These are phyloP conservation scores for Mortierella sp. DNA, from an alignment of 371 early-diverging fungal genomes.

Conservation along the genomic window DNA sequence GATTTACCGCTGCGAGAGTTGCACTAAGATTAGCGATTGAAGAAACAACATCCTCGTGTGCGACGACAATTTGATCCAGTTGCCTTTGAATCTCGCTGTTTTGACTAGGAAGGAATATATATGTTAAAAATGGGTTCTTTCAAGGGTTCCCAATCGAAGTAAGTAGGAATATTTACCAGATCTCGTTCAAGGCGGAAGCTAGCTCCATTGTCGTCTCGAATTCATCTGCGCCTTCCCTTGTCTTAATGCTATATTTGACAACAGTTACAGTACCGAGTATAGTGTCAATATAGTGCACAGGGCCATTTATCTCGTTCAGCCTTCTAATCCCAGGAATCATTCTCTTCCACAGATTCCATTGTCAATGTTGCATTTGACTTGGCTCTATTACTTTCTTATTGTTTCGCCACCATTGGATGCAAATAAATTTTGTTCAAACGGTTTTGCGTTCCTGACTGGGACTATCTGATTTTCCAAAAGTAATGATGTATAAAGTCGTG, in stretches of 20 bases:
- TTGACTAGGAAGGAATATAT: constrained; percentile 15
- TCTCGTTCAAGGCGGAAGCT: constrained; percentile 42
- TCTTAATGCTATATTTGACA: constrained; percentile 25
- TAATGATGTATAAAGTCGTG: constrained; percentile 46
- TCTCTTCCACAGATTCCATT: background rate
- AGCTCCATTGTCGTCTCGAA: constrained; percentile 38
- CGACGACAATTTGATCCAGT: constrained; percentile 16
- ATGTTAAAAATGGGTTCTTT: background rate
- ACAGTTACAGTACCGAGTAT: background rate
- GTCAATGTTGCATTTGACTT: background rate
- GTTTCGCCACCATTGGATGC: constrained; percentile 24
- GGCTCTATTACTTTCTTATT: constrained; percentile 29
- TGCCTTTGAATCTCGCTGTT: constrained; percentile 11
- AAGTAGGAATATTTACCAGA: constrained; percentile 23
- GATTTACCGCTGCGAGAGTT: constrained; percentile 18
- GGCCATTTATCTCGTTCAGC: background rate
- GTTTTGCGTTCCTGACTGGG: constrained; percentile 41
- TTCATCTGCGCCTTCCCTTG: constrained; percentile 37
- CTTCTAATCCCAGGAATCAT: background rate
- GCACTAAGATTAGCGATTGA: constrained; percentile 20
- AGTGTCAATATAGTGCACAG: background rate
- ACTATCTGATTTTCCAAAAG: constrained; percentile 46
- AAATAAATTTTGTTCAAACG: constrained; percentile 40
- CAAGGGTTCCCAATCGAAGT: too few species aligned
- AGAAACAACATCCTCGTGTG: constrained; percentile 34